A percentile compares a stretch with the other conserved stretches of the same genome.
phyloP scores from a whole-genome alignment of 83 land plant species.

The Picea mariana region DNA sequence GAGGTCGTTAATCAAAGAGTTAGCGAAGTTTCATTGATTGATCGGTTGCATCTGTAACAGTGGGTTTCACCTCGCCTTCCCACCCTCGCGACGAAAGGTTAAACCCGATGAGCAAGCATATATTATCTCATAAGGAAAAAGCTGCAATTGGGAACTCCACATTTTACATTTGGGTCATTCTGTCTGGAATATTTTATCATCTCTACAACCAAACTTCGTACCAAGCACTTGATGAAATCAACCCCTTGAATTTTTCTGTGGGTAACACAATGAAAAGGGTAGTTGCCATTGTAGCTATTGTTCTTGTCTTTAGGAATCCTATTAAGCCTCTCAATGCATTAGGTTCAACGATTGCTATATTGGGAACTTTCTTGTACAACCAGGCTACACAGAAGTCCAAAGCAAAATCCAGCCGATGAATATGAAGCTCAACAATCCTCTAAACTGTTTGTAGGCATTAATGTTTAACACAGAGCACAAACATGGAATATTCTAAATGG shows the following conservation, averaged over 20 bases:
- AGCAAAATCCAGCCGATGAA: not conserved
- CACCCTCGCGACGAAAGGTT: too few relatives aligned
- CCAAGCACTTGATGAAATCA: conserved; percentile 75
- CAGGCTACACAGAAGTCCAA: conserved; percentile 43
- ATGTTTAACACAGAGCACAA: too few relatives aligned
- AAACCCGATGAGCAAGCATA: too few relatives aligned
- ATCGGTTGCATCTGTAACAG: too few relatives aligned
- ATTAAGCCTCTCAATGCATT: conserved; percentile 70
- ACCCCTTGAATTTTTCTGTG: conserved; percentile 77
- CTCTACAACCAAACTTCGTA: conserved; percentile 83
- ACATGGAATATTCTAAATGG: too few relatives aligned
- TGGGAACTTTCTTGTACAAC: conserved; percentile 82
- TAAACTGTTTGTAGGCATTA: too few relatives aligned
- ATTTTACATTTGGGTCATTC: conserved; percentile 58
- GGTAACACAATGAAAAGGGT: conserved; percentile 91
- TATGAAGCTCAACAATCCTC: not conserved
- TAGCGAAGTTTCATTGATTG: too few relatives aligned
- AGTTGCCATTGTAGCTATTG: conserved; percentile 63
- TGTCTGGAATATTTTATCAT: conserved; percentile 75
- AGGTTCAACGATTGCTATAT: conserved; percentile 79
- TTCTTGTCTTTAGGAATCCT: conserved; percentile 71
- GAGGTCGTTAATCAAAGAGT: too few relatives aligned
- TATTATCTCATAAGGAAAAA: conserved; percentile 38
- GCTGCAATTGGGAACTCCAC: conserved; percentile 30
- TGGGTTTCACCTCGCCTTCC: too few relatives aligned